These are phyloP conservation scores for Tetracladium marchalianum DNA, from an alignment of 495 filamentous ascomycete species.

Conservation along the genomic window DNA sequence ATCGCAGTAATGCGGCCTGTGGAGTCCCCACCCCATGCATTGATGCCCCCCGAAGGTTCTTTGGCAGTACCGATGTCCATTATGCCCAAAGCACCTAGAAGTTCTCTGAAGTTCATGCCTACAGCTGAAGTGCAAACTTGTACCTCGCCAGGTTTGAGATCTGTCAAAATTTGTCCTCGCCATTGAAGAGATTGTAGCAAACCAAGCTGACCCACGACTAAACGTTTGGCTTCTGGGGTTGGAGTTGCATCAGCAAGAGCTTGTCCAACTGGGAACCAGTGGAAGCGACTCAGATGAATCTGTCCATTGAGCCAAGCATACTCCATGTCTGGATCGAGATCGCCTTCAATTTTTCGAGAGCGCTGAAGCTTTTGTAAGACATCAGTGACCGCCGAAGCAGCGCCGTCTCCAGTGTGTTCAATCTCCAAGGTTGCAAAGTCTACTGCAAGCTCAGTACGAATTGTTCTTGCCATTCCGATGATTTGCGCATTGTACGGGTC, in stretches of 20 bases:
- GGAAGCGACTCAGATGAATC: constrained; percentile 11
- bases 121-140: constrained; percentile 28
- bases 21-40: too few relatives aligned
- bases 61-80: background rate
- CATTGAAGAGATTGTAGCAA: background rate
- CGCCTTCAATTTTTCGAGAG: background rate
- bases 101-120: constrained; percentile 19
- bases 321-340: constrained; percentile 13
- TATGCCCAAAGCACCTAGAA: background rate
- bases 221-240: background rate
- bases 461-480: constrained; percentile 16
- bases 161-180: constrained; percentile 3
- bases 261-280: constrained; percentile 1
- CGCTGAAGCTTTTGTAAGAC: constrained; percentile 5
- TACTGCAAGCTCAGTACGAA: constrained; percentile 12
- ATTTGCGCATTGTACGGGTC: constrained; percentile 29
- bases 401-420: constrained; percentile 5
- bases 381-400: background rate
- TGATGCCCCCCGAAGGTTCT: too few relatives aligned
- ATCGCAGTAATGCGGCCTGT: too few relatives aligned
- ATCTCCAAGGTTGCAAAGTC: constrained; percentile 15
- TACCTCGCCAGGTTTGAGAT: constrained; percentile 18
- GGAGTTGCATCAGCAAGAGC: background rate
- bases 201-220: constrained; percentile 9
- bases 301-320: constrained; percentile 8